Conservation (phyloP, 202 grass and related monocot genomes). For the Musa balbisiana region DNA sequence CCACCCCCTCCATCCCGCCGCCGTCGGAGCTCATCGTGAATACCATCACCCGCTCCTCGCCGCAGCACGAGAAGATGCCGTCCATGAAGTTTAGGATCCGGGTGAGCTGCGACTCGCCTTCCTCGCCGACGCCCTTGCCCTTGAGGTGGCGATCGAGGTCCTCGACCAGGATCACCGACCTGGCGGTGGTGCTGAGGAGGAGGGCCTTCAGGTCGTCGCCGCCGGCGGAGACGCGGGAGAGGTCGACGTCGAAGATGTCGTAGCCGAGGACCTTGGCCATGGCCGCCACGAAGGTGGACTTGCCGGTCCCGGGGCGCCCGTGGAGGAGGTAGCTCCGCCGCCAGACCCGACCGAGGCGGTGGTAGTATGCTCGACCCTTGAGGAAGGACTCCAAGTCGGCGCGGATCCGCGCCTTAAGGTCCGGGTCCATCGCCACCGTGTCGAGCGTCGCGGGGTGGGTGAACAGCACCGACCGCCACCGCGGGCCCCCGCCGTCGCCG, state of each 20-base stretch:
- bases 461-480: slow-evolving; percentile 50
- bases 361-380: slow-evolving; percentile 74
- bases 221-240: slow-evolving; percentile 33
- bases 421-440: slow-evolving; percentile 74
- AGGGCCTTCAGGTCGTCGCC: slow-evolving; percentile 53
- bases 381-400: slow-evolving; percentile 73
- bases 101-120: slow-evolving; percentile 31
- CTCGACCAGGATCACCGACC: slow-evolving; percentile 86
- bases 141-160: slow-evolving; percentile 87
- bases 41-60: slow-evolving; percentile 84
- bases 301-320: slow-evolving; percentile 67
- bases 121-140: slow-evolving; percentile 18
- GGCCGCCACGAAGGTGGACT: slow-evolving; percentile 80
- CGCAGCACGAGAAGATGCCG: slow-evolving; percentile 62
- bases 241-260: slow-evolving; percentile 85
- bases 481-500: not conserved
- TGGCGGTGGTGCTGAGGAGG: slow-evolving; percentile 57
- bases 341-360: slow-evolving; percentile 80
- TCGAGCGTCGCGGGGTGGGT: slow-evolving; percentile 82
- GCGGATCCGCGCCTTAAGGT: slow-evolving; percentile 55
- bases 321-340: slow-evolving; percentile 94
- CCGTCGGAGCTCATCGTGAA: slow-evolving; percentile 53
- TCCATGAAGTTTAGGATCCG: slow-evolving; percentile 85
- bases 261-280: slow-evolving; percentile 84
- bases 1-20: slow-evolving; percentile 49